Evolutionary conservation across 1,284 basidiomycete species (phyloP), one percentile per base, ranked within the genome.

Genomic region (Ceratobasidium papillatum): DNA sequence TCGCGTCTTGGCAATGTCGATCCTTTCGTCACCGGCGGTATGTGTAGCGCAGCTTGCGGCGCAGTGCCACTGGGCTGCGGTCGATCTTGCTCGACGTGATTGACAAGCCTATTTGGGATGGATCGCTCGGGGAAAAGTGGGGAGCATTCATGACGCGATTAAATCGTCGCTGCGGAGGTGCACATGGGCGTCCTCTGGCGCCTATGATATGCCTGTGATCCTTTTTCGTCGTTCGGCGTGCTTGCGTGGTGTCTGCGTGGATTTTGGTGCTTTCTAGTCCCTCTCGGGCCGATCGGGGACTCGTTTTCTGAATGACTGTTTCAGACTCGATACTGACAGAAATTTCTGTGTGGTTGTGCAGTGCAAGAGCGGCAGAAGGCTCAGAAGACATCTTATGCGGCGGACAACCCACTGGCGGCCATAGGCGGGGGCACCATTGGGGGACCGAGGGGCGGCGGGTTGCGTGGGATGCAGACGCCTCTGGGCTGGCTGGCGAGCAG

Each of bases 381-480:
- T 52, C 86, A 93, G 76, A 92, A 89, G 79, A 90, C 92, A 75
- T 92, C 92, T 0, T 93, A 88, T 80, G 83, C 87, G 47, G 89
- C 91, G 27, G 87, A 92, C 19, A 93, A 94, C 79, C 93, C 93
- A 8, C 86, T 94, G 54, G 88, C 92, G 11, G 81, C 93, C 38
- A 90, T 91, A 62, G 83, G 73, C 19, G 74, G 73, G n/a, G 68
- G 85, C 54, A 87, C 89, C 14, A 84, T 79, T 0, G 80, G 87
- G 8, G 87, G 89, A 25, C 83, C 88, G 25, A 87, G 91, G 78
- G 87, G 87, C 74, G 84, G 86, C 51, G 86, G 86, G 64, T 77
- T 71, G 27, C 68, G 68, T 3, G 68, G 68, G 17, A 41, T 92
- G 66, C 91, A 89, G 78, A 89, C 90, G 51, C 91, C 92, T n/a